These are phyloP conservation scores for Suillus subluteus DNA, from an alignment of 768 basidiomycete genomes.

Conservation along the genomic window DNA sequence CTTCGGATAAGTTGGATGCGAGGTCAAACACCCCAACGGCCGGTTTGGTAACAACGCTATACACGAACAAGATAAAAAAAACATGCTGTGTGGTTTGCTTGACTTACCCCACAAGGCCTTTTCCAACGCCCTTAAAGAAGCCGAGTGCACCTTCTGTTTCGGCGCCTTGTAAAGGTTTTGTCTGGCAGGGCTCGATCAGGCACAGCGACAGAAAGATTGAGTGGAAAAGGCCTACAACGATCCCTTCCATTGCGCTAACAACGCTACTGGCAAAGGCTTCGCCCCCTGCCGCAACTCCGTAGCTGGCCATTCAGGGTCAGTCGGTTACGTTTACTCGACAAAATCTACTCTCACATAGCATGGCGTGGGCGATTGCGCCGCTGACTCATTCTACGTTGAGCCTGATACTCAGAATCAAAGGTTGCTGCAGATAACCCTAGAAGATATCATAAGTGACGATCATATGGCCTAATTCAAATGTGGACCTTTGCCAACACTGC, in stretches of 20 bases:
- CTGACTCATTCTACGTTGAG: conserved; percentile 83
- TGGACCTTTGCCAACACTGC: conserved; percentile 93
- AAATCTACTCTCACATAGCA: conserved; percentile 67
- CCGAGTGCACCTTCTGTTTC: conserved; percentile 92
- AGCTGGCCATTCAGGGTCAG: conserved; percentile 46
- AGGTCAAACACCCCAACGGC: conserved; percentile 97
- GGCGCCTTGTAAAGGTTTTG: conserved; percentile 97
- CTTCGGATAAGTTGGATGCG: conserved; percentile 93
- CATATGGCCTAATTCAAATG: neutral
- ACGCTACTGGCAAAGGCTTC: conserved; percentile 93
- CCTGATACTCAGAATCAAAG: conserved; percentile 95
- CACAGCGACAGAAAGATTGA: conserved; percentile 8
- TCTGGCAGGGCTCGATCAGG: conserved; percentile 46
- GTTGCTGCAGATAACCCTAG: conserved; percentile 94
- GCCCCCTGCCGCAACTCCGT: conserved; percentile 95
- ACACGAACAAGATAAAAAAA: conserved; percentile 4
- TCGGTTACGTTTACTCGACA: neutral
- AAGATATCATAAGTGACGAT: conserved; percentile 3
- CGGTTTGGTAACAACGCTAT: conserved; percentile 91
- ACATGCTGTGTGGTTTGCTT: conserved; percentile 5
- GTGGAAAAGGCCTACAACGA: conserved; percentile 61
- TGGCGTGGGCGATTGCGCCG: conserved; percentile 94
- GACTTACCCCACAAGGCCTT: conserved; percentile 87
- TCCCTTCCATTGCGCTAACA: conserved; percentile 94
- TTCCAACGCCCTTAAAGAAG: conserved; percentile 98